These are phyloP conservation scores for Colletotrichum scovillei DNA, from an alignment of 2,329 filamentous ascomycete species.

Conservation along the genomic window DNA sequence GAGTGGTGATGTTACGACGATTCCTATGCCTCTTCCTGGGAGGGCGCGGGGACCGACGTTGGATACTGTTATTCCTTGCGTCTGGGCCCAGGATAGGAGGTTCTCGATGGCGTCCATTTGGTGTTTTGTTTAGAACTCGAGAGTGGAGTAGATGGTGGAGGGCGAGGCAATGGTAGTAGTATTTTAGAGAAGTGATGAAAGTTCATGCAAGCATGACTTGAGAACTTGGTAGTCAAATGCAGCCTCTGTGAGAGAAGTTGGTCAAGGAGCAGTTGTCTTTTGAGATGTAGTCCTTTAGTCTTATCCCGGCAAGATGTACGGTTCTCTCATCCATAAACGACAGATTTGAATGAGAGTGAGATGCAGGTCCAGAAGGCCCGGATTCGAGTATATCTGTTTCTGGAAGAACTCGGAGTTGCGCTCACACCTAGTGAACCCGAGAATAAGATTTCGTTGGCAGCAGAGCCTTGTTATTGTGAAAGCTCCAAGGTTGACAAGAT, in stretches of 20 bases:
- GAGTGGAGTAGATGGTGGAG: not conserved
- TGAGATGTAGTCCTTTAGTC: not conserved
- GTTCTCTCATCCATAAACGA: no score
- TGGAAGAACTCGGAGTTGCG: no score
- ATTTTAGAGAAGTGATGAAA: not conserved
- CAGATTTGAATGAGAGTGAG: no score
- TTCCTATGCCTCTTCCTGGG: conserved; percentile 80
- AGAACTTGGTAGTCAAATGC: not conserved
- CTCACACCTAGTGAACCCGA: no score
- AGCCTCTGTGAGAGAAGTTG: not conserved
- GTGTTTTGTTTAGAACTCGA: not conserved
- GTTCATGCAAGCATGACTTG: not conserved
- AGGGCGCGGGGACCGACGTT: conserved; percentile 76
- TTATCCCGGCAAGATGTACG: not conserved
- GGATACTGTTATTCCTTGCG: conserved; percentile 74
- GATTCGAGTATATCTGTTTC: no score
- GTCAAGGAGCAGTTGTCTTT: not conserved
- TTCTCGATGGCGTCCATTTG: conserved; percentile 47
- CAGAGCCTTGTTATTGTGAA: not conserved
- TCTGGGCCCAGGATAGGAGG: conserved; percentile 76
- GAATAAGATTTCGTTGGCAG: no score
- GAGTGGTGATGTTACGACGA: conserved; percentile 76
- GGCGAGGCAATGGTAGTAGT: not conserved
- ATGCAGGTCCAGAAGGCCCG: no score
- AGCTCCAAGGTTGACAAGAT: not conserved